Evolutionary conservation across 1,284 basidiomycete species (phyloP), one percentile per base, ranked within the genome.

Genomic region (Stygiomarasmius scandens): DNA sequence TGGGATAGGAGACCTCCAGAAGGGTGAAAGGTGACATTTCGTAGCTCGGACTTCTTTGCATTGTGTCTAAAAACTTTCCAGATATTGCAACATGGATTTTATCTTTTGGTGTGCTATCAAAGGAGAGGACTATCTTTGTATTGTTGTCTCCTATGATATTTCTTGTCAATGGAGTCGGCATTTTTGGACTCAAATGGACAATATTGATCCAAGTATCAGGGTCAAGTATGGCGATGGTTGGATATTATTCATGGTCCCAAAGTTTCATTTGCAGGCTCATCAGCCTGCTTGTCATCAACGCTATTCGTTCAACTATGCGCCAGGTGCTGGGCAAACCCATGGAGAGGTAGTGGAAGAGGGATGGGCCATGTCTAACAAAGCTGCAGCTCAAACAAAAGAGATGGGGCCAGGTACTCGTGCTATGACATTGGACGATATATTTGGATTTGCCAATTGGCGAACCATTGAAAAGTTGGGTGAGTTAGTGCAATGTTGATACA

Each of bases 1-100:
- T 36, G 64, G 66, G 2, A 62, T 61, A 3, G 64, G 64, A 0
- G 66, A 68, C 54, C 36, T 67, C 2, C 64, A 67, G 49, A 59
- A 57, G 29, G 61, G 64, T 1, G 60, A 66, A 49, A 27, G 56
- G 60, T 63, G 27, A 8, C 29, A 6, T 32, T 58, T 55, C 20
- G n/a, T n/a, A n/a, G n/a, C n/a, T n/a, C n/a, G n/a, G n/a, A 16
- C 16, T 3, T 20, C 25, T 2, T 11, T 25, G 19, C 14, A 19
- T 1, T 45, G 24, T 5, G 16, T 9, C 3, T n/a, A 19, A 19
- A n/a, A 10, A 32, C 8, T 41, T 49, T 54, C 6, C 19, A 63
- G 62, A 25, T 60, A 62, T 38, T n/a, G 16, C n/a, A 63, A 63
- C 50, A 64, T 64, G 59, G 63, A 64, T 36, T 64, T 41, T 34